Evolutionary conservation across 768 basidiomycete species (phyloP), one percentile per base, ranked within the genome.

Genomic region (Naematelia encephala): DNA sequence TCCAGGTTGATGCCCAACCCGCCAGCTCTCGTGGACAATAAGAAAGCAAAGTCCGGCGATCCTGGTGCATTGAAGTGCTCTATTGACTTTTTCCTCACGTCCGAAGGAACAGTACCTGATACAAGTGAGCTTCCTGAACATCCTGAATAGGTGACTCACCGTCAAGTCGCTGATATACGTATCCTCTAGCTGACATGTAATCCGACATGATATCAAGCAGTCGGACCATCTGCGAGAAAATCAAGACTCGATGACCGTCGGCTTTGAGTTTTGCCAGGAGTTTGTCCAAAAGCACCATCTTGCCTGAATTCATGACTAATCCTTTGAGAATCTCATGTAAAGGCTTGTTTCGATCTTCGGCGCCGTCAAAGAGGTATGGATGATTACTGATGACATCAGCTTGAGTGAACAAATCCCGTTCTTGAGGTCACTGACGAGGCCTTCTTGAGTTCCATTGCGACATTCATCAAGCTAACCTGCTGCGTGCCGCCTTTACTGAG

Each of bases 381-480:
- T 99, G 96, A 72, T 98, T 98, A 25, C 67, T 68, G 23, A 1
- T 14, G 21, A 43, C 39, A 60, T 45, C 47, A 42, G 34, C 8
- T 39, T 39, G 34, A n/a, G 34, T 8, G 34, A 8, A 8, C 34
- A 39, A 8, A 39, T 8, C 8, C 8, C 34, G 34, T 39, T 8
- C 8, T 39, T 8, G 46, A 13, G 26, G n/a, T n/a, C 4, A 73
- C 72, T 57, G 27, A 70, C 70, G 75, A 91, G 0, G 93, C 92
- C 78, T 99, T 98, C 82, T 98, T 98, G 51, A 98, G 82, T 76
- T 98, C 96, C 93, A 99, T 96, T 0, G 94, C 94, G 54, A 99
- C 94, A 75, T 99, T 99, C 74, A 99, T 84, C 73, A 99, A 79
- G 75, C 89, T 97, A 77, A 92, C 94, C 76, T 90, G 92, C 53